These are phyloP conservation scores for Penicillium cataractarum DNA, from an alignment of 495 filamentous ascomycete genomes.

Conservation along the genomic window DNA sequence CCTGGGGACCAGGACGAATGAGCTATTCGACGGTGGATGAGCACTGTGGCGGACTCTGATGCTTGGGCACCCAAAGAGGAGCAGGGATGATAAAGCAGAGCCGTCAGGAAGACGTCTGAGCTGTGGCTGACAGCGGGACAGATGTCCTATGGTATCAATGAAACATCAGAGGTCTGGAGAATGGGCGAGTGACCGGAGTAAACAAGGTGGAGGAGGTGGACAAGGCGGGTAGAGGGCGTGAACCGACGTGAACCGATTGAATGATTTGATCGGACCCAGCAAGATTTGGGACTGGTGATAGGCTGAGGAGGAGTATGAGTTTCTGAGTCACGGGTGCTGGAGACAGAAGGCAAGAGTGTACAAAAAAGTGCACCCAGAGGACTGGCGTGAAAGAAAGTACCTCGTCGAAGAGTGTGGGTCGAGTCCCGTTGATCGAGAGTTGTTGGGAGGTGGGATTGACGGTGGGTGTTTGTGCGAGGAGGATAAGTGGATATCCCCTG, in stretches of 20 bases:
- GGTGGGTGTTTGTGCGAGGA: not conserved
- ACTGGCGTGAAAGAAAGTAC: not conserved
- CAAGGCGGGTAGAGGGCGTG: not conserved
- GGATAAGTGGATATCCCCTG: conserved; percentile 7
- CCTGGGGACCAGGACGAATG: not conserved
- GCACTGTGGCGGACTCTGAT: conserved; percentile 4
- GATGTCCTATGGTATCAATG: conserved; percentile 2
- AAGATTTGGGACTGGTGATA: not conserved
- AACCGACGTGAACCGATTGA: not conserved
- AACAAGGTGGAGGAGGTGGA: not conserved
- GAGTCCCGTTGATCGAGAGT: not conserved
- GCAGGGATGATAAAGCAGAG: not conserved
- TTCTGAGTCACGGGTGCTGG: not conserved
- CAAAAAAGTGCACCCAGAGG: not conserved
- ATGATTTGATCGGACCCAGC: conserved; percentile 1
- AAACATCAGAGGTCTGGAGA: not conserved
- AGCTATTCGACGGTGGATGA: not conserved
- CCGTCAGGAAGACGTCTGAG: not conserved
- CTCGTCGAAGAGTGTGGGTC: not conserved
- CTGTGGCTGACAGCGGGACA: conserved; percentile 7
- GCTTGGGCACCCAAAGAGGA: conserved; percentile 3
- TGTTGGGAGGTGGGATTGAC: not conserved
- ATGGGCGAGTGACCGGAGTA: not conserved
- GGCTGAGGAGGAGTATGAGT: not conserved
- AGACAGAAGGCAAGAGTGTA: not conserved